Evolutionary conservation across 495 filamentous ascomycete species (phyloP).

Genomic region (Parmelia sp.): DNA sequence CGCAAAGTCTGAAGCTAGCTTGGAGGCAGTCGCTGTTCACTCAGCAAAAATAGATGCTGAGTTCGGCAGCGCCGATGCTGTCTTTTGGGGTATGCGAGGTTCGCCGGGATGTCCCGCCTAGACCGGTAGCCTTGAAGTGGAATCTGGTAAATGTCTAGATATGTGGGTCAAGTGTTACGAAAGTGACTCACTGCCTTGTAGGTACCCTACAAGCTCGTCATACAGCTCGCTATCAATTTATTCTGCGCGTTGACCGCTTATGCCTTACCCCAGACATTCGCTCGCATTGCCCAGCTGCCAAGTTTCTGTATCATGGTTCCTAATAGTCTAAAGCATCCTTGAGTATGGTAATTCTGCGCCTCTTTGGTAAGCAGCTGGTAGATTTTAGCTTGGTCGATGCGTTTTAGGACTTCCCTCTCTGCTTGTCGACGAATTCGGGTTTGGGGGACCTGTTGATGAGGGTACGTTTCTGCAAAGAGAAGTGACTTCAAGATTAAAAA

Average conservation of each 20-base stretch:
- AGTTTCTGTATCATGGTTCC: not conserved
- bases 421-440: no score
- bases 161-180: not conserved
- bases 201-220: not conserved
- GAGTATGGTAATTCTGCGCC: not conserved
- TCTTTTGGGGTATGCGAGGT: not conserved
- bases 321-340: not conserved
- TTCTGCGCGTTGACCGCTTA: not conserved
- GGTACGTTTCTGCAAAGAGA: no score
- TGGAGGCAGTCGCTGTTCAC: no score
- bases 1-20: no score
- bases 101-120: not conserved
- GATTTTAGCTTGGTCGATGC: no score
- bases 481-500: no score
- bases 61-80: no score
- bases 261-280: not conserved
- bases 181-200: not conserved
- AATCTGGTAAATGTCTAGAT: no score
- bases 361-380: not conserved
- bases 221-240: not conserved
- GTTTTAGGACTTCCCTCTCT: no score
- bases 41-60: no score
- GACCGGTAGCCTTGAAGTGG: not conserved
- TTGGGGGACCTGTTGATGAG: no score
- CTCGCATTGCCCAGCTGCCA: not conserved